Evolutionary conservation across 2,329 filamentous ascomycete genomes (phyloP).

Genomic region (Exserohilum rostratum): DNA sequence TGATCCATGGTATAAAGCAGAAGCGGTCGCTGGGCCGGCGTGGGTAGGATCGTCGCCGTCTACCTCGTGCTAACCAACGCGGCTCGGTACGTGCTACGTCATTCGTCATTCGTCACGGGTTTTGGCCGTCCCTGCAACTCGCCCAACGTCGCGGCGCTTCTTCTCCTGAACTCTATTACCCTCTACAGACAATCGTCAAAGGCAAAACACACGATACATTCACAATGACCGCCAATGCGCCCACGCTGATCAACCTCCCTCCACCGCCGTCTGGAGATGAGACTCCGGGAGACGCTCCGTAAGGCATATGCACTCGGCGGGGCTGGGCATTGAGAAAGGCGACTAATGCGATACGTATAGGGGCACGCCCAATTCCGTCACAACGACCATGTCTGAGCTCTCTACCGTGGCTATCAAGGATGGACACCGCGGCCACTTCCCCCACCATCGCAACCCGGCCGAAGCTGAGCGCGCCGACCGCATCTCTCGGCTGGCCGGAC

Average conservation of each 20-base stretch:
- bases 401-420: constrained; percentile 97
- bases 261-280: constrained; percentile 81
- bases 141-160: constrained; percentile 7
- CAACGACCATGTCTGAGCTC: constrained; percentile 87
- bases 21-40: neutral
- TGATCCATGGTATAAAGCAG: neutral
- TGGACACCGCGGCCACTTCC: constrained; percentile 82
- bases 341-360: constrained; percentile 54
- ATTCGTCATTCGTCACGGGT: constrained; percentile 16
- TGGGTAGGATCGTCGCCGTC: neutral
- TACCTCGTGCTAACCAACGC: constrained; percentile 1
- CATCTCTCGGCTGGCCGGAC: constrained; percentile 91
- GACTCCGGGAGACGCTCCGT: constrained; percentile 91
- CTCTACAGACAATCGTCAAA: neutral
- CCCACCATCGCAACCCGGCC: constrained; percentile 69
- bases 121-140: constrained; percentile 3
- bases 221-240: constrained; percentile 51
- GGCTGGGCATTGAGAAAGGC: constrained; percentile 8
- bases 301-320: constrained; percentile 48
- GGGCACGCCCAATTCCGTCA: constrained; percentile 90
- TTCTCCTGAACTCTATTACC: constrained; percentile 14
- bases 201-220: constrained; percentile 1
- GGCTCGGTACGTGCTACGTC: constrained; percentile 15
- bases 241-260: constrained; percentile 82
- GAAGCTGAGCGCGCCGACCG: constrained; percentile 93